phyloP scores from a whole-genome alignment of 257 asterid genomes.

The Cynanchum wilfordii region DNA sequence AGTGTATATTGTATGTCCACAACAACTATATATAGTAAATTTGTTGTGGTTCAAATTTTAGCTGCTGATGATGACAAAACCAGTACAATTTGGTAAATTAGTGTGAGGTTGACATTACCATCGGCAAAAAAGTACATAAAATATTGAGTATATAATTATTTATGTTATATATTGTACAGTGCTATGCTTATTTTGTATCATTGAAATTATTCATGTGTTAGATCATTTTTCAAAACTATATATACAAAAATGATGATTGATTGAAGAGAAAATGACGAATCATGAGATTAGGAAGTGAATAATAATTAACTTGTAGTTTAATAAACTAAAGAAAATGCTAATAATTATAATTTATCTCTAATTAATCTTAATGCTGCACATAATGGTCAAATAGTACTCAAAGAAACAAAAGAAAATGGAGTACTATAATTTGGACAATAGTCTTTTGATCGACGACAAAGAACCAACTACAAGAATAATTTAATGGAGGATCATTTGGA shows the following conservation, averaged over 20 bases:
- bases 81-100: background rate
- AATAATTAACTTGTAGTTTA: background rate
- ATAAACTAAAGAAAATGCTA: background rate
- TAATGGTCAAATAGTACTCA: conserved; percentile 10
- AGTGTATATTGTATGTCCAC: background rate
- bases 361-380: background rate
- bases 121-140: background rate
- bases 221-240: too few species aligned
- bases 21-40: background rate
- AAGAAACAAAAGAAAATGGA: conserved; percentile 19
- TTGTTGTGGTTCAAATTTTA: conserved; percentile 1
- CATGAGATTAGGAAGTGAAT: background rate
- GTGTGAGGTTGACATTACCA: background rate
- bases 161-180: background rate
- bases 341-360: background rate
- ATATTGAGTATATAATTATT: background rate
- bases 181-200: background rate
- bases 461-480: conserved; percentile 12
- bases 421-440: conserved; percentile 18
- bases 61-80: conserved; percentile 12
- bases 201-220: too few species aligned
- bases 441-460: conserved; percentile 24
- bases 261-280: too few species aligned
- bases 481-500: background rate
- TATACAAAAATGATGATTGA: too few species aligned